Conservation (phyloP, 2,329 filamentous ascomycete genomes). For the Aspergillus unguis region DNA sequence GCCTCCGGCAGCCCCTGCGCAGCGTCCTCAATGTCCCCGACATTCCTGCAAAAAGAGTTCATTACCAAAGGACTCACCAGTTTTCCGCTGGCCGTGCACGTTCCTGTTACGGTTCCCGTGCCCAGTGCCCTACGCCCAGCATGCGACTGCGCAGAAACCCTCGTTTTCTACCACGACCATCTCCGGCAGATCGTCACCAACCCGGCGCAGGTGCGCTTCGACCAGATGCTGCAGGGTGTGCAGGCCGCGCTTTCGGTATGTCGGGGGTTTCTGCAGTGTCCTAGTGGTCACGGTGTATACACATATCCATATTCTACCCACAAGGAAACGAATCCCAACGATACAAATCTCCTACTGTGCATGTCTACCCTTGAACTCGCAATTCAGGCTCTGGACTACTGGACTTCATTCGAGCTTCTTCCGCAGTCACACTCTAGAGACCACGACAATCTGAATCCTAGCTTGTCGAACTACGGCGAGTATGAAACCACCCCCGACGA, state of each 20-base stretch:
- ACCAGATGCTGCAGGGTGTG: conserved; percentile 32
- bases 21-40: conserved; percentile 28
- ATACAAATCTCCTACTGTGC: conserved; percentile 26
- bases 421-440: background rate
- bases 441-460: background rate
- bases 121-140: conserved; percentile 20
- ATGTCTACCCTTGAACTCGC: conserved; percentile 31
- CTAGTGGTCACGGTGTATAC: conserved; percentile 16
- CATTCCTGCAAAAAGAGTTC: conserved; percentile 29
- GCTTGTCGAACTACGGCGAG: conserved; percentile 28
- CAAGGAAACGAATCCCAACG: conserved; percentile 24
- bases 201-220: conserved; percentile 27
- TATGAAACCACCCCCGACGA: conserved; percentile 31
- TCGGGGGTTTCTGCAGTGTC: conserved; percentile 30
- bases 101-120: conserved; percentile 1
- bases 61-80: conserved; percentile 26
- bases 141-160: conserved; percentile 32
- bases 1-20: conserved; percentile 19
- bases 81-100: conserved; percentile 27
- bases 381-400: conserved; percentile 32
- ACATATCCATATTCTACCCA: background rate
- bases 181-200: conserved; percentile 29
- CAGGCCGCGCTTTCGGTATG: conserved; percentile 29
- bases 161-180: conserved; percentile 30
- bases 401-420: conserved; percentile 25